Evolutionary conservation across 192 early-diverging fungal species (phyloP).

Genomic region (Coemansia sp.): DNA sequence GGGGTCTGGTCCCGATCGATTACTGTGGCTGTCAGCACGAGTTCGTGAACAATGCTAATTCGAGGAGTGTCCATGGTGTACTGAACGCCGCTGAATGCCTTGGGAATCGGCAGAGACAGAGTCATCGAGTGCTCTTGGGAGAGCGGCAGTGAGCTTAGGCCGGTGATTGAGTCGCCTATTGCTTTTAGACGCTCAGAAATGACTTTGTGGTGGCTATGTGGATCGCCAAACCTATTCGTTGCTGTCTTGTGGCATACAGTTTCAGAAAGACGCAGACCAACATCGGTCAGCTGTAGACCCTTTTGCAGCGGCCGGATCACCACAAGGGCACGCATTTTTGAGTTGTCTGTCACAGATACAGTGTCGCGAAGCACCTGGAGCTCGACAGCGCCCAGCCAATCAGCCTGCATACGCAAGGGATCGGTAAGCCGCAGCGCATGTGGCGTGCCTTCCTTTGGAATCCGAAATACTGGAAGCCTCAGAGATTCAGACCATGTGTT

Average conservation of each 20-base stretch:
- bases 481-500: constrained; percentile 39
- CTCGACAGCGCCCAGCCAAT: constrained; percentile 44
- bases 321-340: constrained; percentile 17
- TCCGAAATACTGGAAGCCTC: constrained; percentile 30
- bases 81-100: constrained; percentile 26
- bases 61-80: constrained; percentile 31
- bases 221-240: constrained; percentile 29
- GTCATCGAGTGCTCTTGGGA: constrained; percentile 27
- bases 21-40: constrained; percentile 39
- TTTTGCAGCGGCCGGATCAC: constrained; percentile 42
- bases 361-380: constrained; percentile 33
- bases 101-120: constrained; percentile 24
- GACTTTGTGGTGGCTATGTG: constrained; percentile 5
- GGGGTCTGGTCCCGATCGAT: constrained; percentile 20
- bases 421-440: constrained; percentile 17
- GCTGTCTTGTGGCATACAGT: constrained; percentile 17
- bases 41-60: constrained; percentile 32
- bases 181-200: constrained; percentile 11
- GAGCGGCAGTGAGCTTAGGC: constrained; percentile 14
- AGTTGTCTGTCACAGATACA: constrained; percentile 24
- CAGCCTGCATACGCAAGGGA: constrained; percentile 27
- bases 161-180: constrained; percentile 4
- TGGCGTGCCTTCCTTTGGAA: constrained; percentile 24
- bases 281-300: constrained; percentile 23
- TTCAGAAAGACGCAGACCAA: constrained; percentile 34